Percentiles rank a stretch among this genome's conserved stretches.
phyloP scores from a whole-genome alignment of 306 rosid genomes.

The Mimosa pudica region DNA sequence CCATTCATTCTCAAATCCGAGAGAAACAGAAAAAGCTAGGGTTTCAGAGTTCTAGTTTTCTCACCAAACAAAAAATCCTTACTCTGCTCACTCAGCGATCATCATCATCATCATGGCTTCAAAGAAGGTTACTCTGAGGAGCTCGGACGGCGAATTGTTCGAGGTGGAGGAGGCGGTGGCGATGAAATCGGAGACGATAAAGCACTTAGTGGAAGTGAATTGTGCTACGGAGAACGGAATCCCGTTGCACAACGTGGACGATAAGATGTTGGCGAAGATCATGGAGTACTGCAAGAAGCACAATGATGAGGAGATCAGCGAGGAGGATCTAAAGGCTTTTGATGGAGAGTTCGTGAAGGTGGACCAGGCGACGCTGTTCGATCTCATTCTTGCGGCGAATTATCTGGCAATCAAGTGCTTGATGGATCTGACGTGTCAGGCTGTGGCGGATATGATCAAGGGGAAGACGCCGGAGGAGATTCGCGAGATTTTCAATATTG shows the following conservation, averaged over 20 bases:
- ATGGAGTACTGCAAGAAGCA: conserved; percentile 62
- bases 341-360: conserved; percentile 56
- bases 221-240: conserved; percentile 50
- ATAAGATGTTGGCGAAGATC: conserved; percentile 59
- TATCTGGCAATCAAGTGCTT: conserved; percentile 75
- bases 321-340: conserved; percentile 49
- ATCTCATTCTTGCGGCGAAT: conserved; percentile 79
- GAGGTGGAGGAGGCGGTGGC: conserved; percentile 58
- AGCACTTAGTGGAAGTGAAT: conserved; percentile 55
- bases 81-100: no score
- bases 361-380: conserved; percentile 56
- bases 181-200: conserved; percentile 57
- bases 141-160: conserved; percentile 59
- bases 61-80: no score
- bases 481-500: conserved; percentile 70
- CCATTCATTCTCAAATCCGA: no score
- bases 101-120: conserved; percentile 19
- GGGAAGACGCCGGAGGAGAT: conserved; percentile 84
- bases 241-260: conserved; percentile 60
- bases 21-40: no score
- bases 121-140: conserved; percentile 52
- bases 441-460: conserved; percentile 84
- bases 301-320: conserved; percentile 43
- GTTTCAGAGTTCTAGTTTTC: no score
- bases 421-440: conserved; percentile 73